Conservation (phyloP, 331 rosid genomes). For the Phaseolus coccineus region DNA sequence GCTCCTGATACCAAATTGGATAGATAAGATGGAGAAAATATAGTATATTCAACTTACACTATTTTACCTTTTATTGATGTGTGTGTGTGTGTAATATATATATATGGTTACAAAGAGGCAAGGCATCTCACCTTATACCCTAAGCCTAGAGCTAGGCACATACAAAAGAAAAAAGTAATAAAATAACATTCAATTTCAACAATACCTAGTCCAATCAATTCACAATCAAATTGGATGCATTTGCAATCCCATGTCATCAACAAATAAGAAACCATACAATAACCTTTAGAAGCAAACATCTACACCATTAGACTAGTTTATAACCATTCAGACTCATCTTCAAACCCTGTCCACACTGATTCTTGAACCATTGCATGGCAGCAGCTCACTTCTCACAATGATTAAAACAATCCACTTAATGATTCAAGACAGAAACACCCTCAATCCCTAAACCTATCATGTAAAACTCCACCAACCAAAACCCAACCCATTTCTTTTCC, state of each 20-base stretch:
- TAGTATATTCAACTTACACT: no score
- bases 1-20: no score
- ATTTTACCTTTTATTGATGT: no score
- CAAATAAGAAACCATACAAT: slow-evolving; percentile 7
- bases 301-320: slow-evolving; percentile 10
- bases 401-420: background rate
- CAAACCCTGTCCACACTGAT: slow-evolving; percentile 11
- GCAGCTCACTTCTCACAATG: background rate
- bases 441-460: background rate
- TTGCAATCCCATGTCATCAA: background rate
- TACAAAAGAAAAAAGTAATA: no score
- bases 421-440: slow-evolving; percentile 4
- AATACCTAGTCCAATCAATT: background rate
- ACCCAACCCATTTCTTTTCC: background rate
- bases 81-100: no score
- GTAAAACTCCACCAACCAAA: background rate
- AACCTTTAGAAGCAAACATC: background rate
- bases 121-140: no score
- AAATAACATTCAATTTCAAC: no score
- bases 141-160: no score
- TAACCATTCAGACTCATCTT: background rate
- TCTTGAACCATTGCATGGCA: background rate
- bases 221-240: background rate
- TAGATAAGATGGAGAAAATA: no score
- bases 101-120: no score